These are phyloP conservation scores for Pythium pyrilobum DNA, from an alignment of 352 stramenopile genomes.

Conservation along the genomic window DNA sequence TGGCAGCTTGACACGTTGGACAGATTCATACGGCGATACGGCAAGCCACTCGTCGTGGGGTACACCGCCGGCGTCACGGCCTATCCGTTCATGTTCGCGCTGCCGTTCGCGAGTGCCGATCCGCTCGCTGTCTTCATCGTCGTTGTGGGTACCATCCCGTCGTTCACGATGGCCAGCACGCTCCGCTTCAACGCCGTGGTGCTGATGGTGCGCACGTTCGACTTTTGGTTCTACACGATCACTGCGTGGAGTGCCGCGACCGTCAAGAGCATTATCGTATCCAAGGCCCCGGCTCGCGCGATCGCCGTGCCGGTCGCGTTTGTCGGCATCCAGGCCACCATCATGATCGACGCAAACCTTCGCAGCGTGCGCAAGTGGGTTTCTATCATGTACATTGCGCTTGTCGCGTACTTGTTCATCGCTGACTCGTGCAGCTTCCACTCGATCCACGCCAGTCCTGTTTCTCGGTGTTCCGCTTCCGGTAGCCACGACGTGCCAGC, in stretches of 20 bases:
- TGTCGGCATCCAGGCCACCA: slow-evolving; percentile 1
- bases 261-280: neutral
- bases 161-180: neutral
- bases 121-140: neutral
- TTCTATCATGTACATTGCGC: slow-evolving; percentile 4
- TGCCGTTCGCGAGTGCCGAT: neutral
- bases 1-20: neutral
- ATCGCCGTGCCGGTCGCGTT: neutral
- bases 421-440: neutral
- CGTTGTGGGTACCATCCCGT: neutral
- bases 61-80: neutral
- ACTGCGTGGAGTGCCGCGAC: neutral
- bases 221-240: slow-evolving; percentile 14
- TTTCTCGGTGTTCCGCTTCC: slow-evolving; percentile 8
- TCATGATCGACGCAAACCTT: slow-evolving; percentile 18
- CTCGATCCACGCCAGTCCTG: neutral
- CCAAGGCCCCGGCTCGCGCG: neutral
- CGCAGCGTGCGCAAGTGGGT: slow-evolving; percentile 1
- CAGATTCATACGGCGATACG: neutral
- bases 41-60: neutral
- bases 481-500: slow-evolving; percentile 5
- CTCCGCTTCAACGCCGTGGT: slow-evolving; percentile 9
- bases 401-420: slow-evolving; percentile 8
- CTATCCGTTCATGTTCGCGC: neutral
- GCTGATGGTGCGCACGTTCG: slow-evolving; percentile 7